A percentile compares a stretch with the other conserved stretches of the same genome.
Conservation (phyloP, 805 yeast species). For the Brettanomyces custersianus region DNA sequence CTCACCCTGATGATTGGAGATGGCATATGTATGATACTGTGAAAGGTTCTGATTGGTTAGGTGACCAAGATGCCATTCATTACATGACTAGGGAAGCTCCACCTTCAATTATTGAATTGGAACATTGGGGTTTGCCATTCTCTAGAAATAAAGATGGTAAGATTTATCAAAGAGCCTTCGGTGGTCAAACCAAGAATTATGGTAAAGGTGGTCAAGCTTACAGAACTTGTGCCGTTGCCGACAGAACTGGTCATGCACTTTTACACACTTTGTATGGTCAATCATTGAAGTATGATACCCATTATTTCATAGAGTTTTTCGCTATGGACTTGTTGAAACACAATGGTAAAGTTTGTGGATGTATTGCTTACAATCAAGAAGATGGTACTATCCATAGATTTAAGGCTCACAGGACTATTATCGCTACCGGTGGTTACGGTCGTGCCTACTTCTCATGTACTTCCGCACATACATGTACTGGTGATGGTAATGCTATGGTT, state of each 20-base stretch:
- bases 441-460: constrained; percentile 98
- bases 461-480: constrained; percentile 98
- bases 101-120: constrained; percentile 87
- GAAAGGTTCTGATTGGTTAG: constrained; percentile 98
- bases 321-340: constrained; percentile 92
- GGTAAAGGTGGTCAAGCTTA: constrained; percentile 99
- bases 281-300: constrained; percentile 92
- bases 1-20: constrained; percentile 98
- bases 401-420: constrained; percentile 91
- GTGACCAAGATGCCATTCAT: constrained; percentile 98
- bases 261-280: constrained; percentile 95
- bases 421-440: constrained; percentile 99
- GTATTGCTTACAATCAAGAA: constrained; percentile 95
- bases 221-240: constrained; percentile 99
- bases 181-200: constrained; percentile 91
- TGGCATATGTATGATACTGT: constrained; percentile 99
- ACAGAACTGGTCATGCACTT: constrained; percentile 97
- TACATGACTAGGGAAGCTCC: constrained; percentile 99
- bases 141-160: constrained; percentile 95
- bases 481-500: constrained; percentile 98
- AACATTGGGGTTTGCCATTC: constrained; percentile 97
- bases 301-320: constrained; percentile 94
- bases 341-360: constrained; percentile 94
- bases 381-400: constrained; percentile 98
- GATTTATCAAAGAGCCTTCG: constrained; percentile 97